These are phyloP conservation scores for Solanum medicagineum DNA, from an alignment of 257 asterid genomes.

Conservation along the genomic window DNA sequence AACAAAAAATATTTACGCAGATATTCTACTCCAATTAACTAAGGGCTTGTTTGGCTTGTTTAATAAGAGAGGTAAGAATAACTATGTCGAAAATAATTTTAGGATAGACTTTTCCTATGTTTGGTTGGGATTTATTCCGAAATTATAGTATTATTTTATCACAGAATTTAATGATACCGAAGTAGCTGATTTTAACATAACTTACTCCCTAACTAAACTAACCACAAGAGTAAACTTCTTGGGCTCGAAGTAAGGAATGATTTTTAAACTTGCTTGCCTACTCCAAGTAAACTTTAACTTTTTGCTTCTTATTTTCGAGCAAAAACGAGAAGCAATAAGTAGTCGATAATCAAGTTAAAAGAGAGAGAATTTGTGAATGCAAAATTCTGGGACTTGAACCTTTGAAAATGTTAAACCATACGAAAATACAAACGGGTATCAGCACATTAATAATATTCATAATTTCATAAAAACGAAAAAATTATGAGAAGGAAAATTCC, in stretches of 20 bases:
- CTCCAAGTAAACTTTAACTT: background rate
- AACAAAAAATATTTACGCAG: too few relatives aligned
- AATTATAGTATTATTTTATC: too few relatives aligned
- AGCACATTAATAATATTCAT: background rate
- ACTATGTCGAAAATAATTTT: too few relatives aligned
- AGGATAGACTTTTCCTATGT: too few relatives aligned
- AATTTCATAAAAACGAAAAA: background rate
- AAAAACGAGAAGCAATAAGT: background rate
- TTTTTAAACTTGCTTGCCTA: background rate
- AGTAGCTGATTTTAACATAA: too few relatives aligned
- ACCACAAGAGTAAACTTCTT: too few relatives aligned
- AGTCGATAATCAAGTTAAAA: background rate
- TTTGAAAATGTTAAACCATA: background rate
- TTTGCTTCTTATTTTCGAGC: background rate
- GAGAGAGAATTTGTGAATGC: background rate
- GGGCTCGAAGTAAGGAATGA: background rate
- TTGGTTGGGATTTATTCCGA: too few relatives aligned
- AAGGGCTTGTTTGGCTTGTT: too few relatives aligned
- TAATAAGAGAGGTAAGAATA: too few relatives aligned
- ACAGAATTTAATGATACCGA: too few relatives aligned
- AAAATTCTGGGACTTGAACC: background rate
- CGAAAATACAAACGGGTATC: background rate
- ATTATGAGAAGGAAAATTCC: background rate
- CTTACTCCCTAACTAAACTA: too few relatives aligned
- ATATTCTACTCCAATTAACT: too few relatives aligned